phyloP scores from a whole-genome alignment of 2,329 filamentous ascomycete species.

The Teratosphaeria nubilosa region DNA sequence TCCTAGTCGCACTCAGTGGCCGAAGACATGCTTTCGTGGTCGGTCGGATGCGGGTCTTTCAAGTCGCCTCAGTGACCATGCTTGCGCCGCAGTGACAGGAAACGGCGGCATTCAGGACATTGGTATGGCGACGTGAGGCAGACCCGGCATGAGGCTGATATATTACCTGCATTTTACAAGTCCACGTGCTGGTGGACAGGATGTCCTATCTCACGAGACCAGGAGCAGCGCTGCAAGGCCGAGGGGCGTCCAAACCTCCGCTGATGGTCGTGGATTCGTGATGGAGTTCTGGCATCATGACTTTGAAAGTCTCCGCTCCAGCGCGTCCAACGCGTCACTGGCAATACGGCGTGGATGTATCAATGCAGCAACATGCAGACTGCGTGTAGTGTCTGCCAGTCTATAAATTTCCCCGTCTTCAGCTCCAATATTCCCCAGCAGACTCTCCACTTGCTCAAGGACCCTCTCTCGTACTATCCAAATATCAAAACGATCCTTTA shows the following conservation, averaged over 20 bases:
- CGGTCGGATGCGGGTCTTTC: no score
- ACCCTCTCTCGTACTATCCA: not conserved
- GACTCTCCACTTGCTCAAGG: not conserved
- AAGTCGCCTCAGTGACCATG: no score
- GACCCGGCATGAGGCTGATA: no score
- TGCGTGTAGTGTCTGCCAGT: not conserved
- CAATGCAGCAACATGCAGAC: not conserved
- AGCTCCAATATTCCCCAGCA: not conserved
- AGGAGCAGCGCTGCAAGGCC: no score
- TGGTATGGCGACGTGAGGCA: no score
- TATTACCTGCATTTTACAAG: no score
- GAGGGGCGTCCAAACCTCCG: no score
- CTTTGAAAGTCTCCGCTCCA: not conserved
- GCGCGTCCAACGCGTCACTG: not conserved
- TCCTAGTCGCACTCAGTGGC: no score
- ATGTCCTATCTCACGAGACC: not conserved
- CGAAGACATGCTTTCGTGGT: no score
- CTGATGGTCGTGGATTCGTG: not conserved
- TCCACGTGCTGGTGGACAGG: no score
- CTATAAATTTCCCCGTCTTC: not conserved
- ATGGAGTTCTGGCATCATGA: not conserved
- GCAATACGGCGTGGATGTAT: not conserved
- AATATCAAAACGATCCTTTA: conserved; percentile 6
- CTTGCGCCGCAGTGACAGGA: no score
- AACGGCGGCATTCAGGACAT: no score